Base-by-base conservation (phyloP, 1,139 yeast species). In the Suhomyces maxii region DNA sequence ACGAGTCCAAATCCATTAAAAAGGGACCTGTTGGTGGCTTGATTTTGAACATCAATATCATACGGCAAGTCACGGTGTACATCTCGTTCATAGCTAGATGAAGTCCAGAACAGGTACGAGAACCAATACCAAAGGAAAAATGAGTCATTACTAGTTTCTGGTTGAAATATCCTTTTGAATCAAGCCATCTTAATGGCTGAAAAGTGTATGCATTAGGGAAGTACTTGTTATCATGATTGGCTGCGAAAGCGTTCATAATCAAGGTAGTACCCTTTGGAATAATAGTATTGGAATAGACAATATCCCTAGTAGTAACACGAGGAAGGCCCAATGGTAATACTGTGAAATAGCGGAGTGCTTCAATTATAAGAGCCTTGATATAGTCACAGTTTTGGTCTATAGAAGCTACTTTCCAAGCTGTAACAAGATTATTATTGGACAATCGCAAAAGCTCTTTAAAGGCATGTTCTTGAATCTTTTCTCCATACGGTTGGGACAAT, bases 301-400 rank as follows among this genome's bases (percentile, higher is more conserved):
- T 74, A 18, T 69, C 71, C 41, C 69, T 74, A 5, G 87, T 78
- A 1, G 86, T 79, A 26, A 69, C 68, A 46, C 93, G 66, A 0
- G 95, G 91, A 32, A 86, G 67, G 23, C 85, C 71, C 51, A 86
- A 67, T 0, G 93, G 93, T 48, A 85, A 69, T 1, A 84, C 89
- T 0, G 89, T 77, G 51, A 82, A 83, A 53, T 65, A 73, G 23
- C 95, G 65, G 41, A 86, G 64, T 0, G 86, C 79, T 58, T 86
- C 95, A 44, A 81, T 73, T 8, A 86, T 67, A 11, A 86, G 54
- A 0, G 91, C 93, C 12, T 64, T 58, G 1, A 84, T 63, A 49
- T 78, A 84, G 14, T 72, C 73, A 48, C 84, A 73, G 4, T 63
- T 57, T 48, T 63, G 64, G 26, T 59, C 62, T 18, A 64, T 65